phyloP scores from a whole-genome alignment of 2,329 filamentous ascomycete genomes.

The Tolypocladium tropicale region DNA sequence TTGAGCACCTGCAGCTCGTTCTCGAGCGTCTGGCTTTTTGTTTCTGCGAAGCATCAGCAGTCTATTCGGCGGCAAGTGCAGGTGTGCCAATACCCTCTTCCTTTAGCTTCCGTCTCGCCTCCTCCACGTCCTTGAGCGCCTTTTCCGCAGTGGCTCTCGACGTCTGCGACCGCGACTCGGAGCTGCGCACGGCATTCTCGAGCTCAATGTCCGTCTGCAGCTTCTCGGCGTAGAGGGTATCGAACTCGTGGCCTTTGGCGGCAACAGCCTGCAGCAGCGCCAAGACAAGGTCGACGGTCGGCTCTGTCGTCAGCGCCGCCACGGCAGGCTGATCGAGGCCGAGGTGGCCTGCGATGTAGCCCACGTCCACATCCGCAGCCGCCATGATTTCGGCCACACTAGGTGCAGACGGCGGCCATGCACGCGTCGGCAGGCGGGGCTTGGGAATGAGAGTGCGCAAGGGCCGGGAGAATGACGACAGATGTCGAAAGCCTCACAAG shows the following conservation, averaged over 20 bases:
- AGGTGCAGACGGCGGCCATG: slow-evolving; percentile 3
- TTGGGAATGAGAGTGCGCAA: neutral
- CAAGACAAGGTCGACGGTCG: slow-evolving; percentile 69
- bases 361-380: slow-evolving; percentile 49
- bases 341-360: slow-evolving; percentile 63
- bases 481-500: neutral
- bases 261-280: slow-evolving; percentile 65
- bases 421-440: neutral
- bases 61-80: neutral
- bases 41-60: slow-evolving; percentile 46
- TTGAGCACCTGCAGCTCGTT: slow-evolving; percentile 73
- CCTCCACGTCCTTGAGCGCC: slow-evolving; percentile 72
- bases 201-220: slow-evolving; percentile 84
- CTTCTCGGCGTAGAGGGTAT: slow-evolving; percentile 77
- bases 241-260: slow-evolving; percentile 70
- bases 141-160: slow-evolving; percentile 77
- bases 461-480: neutral
- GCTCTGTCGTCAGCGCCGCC: slow-evolving; percentile 49
- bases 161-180: slow-evolving; percentile 71
- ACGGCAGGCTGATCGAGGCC: slow-evolving; percentile 57
- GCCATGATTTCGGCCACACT: slow-evolving; percentile 22
- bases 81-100: slow-evolving; percentile 54
- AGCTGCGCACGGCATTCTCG: slow-evolving; percentile 76
- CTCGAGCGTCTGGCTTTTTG: slow-evolving; percentile 61
- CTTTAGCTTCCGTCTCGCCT: slow-evolving; percentile 69